Evolutionary conservation across 257 asterid species (phyloP).

Genomic region (Solanum sparsipilum): DNA sequence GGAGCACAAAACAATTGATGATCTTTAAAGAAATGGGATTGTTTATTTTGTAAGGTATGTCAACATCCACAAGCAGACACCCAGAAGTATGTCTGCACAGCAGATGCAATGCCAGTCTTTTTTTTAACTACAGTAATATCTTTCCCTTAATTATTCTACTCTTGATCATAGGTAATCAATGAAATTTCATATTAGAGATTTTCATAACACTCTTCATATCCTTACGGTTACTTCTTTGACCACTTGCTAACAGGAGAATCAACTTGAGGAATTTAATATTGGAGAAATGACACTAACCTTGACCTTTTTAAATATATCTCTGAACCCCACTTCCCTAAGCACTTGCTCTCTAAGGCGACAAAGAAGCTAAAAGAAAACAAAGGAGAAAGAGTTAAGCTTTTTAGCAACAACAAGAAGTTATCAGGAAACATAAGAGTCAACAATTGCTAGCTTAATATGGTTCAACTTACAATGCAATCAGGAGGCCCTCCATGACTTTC

Average conservation of each 20-base stretch:
- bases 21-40: neutral
- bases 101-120: neutral
- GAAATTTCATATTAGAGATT: neutral
- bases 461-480: constrained; percentile 59
- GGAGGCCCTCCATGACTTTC: constrained; percentile 97
- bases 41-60: neutral
- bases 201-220: neutral
- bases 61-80: neutral
- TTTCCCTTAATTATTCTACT: neutral
- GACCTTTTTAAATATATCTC: constrained; percentile 83
- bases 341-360: constrained; percentile 89
- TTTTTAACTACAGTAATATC: neutral
- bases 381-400: neutral
- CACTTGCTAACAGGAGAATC: neutral
- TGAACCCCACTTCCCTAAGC: constrained; percentile 89
- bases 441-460: neutral
- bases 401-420: neutral
- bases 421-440: neutral
- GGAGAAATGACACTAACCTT: constrained; percentile 38
- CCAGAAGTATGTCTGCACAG: neutral
- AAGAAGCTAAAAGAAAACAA: constrained; percentile 45
- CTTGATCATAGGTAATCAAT: neutral
- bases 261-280: neutral
- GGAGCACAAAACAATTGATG: neutral
- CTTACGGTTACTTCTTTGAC: neutral